Evolutionary conservation across 495 filamentous ascomycete genomes (phyloP).

Genomic region (Platismatia glauca): DNA sequence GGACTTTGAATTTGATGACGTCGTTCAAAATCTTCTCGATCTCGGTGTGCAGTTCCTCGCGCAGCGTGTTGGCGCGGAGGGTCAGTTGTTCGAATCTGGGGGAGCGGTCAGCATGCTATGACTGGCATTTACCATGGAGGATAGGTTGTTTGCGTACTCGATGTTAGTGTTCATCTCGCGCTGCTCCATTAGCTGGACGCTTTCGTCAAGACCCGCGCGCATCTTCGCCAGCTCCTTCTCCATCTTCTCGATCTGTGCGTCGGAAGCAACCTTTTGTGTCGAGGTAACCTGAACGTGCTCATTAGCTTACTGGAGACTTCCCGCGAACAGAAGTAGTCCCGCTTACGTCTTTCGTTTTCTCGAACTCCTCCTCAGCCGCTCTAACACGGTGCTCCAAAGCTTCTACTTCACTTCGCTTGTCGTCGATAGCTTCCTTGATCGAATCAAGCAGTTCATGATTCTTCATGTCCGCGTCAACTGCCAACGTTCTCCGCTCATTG

Average conservation of each 20-base stretch:
- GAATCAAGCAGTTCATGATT: conserved; percentile 84
- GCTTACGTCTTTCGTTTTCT: conserved; percentile 74
- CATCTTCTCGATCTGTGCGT: conserved; percentile 95
- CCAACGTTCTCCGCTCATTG: conserved; percentile 69
- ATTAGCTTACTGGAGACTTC: background rate
- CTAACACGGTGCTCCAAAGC: conserved; percentile 76
- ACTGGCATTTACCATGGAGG: background rate
- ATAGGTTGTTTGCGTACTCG: conserved; percentile 49
- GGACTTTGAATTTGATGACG: conserved; percentile 96
- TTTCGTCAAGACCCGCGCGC: conserved; percentile 74
- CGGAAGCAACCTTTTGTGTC: conserved; percentile 75
- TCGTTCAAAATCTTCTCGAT: conserved; percentile 94
- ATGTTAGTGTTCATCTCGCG: conserved; percentile 94
- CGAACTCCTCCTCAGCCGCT: conserved; percentile 85
- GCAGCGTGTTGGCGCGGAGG: conserved; percentile 68
- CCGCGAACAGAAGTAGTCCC: background rate
- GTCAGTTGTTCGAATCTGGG: conserved; percentile 83
- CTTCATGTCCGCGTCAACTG: conserved; percentile 80
- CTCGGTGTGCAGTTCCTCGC: conserved; percentile 92
- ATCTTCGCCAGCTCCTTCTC: conserved; percentile 94
- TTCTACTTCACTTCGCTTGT: conserved; percentile 86
- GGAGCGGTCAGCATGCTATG: background rate
- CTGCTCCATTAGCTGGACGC: conserved; percentile 86
- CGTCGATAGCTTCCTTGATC: conserved; percentile 89
- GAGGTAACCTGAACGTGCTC: conserved; percentile 48